Conservation (phyloP, 2,329 filamentous ascomycete genomes). For the Aspergillus fischeri region DNA sequence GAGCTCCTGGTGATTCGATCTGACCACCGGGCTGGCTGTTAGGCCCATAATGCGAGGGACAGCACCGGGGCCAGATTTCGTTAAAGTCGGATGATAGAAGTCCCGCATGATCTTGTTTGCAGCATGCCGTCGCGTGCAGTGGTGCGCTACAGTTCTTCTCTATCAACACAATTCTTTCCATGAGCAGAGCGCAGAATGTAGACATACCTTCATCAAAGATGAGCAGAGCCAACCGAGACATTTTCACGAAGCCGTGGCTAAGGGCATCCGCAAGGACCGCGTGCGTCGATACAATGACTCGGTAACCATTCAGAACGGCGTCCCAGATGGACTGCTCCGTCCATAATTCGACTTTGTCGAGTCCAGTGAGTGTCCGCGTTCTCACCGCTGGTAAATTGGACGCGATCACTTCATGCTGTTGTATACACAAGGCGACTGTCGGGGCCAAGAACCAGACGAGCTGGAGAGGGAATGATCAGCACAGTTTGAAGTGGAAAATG, state of each 20-base stretch:
- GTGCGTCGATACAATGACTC: constrained; percentile 73
- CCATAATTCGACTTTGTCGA: constrained; percentile 71
- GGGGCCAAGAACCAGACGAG: constrained; percentile 70
- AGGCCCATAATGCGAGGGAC: constrained; percentile 70
- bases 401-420: constrained; percentile 61
- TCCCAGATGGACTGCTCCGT: constrained; percentile 64
- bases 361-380: constrained; percentile 61
- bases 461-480: constrained; percentile 17
- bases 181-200: not conserved
- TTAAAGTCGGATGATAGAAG: constrained; percentile 57
- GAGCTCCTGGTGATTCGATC: constrained; percentile 53
- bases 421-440: constrained; percentile 62
- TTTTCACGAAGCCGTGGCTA: constrained; percentile 66
- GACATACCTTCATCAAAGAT: constrained; percentile 76
- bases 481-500: not conserved
- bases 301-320: constrained; percentile 57
- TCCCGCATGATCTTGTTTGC: constrained; percentile 68
- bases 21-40: constrained; percentile 73
- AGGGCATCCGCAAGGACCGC: constrained; percentile 72
- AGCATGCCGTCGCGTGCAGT: constrained; percentile 62
- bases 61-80: constrained; percentile 24
- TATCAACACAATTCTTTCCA: not conserved
- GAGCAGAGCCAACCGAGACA: constrained; percentile 62
- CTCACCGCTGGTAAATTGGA: constrained; percentile 56
- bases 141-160: constrained; percentile 55